Evolutionary conservation across 2,329 filamentous ascomycete genomes (phyloP).

Genomic region (Fusarium brevicatenulatum): DNA sequence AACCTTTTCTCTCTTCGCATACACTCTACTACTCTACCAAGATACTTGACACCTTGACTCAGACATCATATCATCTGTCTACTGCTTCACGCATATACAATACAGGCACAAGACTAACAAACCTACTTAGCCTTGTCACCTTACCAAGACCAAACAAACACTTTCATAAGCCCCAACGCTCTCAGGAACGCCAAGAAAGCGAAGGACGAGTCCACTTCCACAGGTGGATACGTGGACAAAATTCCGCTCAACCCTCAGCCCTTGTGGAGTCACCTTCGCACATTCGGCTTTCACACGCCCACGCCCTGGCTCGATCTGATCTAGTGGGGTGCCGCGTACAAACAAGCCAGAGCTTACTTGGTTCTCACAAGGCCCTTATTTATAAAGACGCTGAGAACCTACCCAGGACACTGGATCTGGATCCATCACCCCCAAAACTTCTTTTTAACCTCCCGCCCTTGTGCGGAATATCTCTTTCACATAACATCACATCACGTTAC

Average conservation of each 20-base stretch:
- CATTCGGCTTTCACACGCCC: conserved; percentile 27
- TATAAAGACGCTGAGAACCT: conserved; percentile 38
- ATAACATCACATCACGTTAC: conserved; percentile 33
- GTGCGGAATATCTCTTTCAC: conserved; percentile 25
- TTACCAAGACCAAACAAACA: conserved; percentile 30
- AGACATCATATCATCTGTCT: background rate
- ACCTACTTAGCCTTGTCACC: conserved; percentile 25
- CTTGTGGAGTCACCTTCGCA: conserved; percentile 43
- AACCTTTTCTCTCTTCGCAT: conserved; percentile 6
- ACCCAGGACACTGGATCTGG: conserved; percentile 28
- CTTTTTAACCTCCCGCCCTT: conserved; percentile 23
- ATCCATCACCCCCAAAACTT: conserved; percentile 29
- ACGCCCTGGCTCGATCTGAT: conserved; percentile 44
- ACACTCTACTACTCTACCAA: background rate
- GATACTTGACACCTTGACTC: background rate
- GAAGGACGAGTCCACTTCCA: conserved; percentile 27
- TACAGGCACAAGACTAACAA: conserved; percentile 15
- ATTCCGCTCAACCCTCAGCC: conserved; percentile 43
- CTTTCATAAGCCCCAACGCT: conserved; percentile 28
- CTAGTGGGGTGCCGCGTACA: conserved; percentile 44
- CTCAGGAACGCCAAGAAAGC: conserved; percentile 39
- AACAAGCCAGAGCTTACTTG: conserved; percentile 41
- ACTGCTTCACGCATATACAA: background rate
- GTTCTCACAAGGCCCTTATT: conserved; percentile 34
- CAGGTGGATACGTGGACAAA: conserved; percentile 41